phyloP scores from a whole-genome alignment of 1,284 basidiomycete species.

The Filobasidium uniguttulatum region DNA sequence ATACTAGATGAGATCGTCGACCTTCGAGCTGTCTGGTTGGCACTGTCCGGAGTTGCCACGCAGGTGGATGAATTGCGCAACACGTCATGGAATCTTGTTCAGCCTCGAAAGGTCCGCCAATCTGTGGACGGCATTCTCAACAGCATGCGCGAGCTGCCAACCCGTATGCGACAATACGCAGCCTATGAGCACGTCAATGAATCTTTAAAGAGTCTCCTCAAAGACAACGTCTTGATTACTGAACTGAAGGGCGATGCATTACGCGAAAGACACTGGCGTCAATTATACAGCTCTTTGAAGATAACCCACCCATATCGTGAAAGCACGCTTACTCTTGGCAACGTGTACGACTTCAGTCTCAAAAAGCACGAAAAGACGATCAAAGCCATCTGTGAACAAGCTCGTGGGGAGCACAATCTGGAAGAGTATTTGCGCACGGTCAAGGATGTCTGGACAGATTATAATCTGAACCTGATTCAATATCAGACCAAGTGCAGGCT shows the following conservation, averaged over 20 bases:
- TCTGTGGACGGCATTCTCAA: constrained; percentile 76
- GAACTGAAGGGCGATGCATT: constrained; percentile 96
- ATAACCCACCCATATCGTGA: constrained; percentile 50
- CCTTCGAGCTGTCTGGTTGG: constrained; percentile 97
- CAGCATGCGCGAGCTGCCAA: constrained; percentile 96
- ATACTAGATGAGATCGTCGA: constrained; percentile 91
- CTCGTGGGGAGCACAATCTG: constrained; percentile 95
- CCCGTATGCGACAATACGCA: constrained; percentile 95
- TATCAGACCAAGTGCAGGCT: constrained; percentile 98
- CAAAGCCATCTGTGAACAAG: constrained; percentile 89
- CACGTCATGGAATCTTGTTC: constrained; percentile 77
- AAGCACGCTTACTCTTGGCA: constrained; percentile 68
- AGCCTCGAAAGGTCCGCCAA: constrained; percentile 81
- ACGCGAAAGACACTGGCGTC: constrained; percentile 96
- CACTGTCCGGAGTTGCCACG: constrained; percentile 90
- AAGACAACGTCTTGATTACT: constrained; percentile 73
- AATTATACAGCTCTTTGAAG: constrained; percentile 83
- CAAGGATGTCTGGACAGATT: constrained; percentile 92
- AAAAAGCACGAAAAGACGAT: constrained; percentile 82
- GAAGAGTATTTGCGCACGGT: constrained; percentile 92
- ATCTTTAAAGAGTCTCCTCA: constrained; percentile 66
- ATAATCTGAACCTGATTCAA: constrained; percentile 89
- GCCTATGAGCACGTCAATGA: constrained; percentile 98
- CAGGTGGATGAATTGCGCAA: constrained; percentile 83
- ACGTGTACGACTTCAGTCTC: constrained; percentile 93